Evolutionary conservation across 2,329 filamentous ascomycete genomes (phyloP), one percentile per base, ranked within the genome.

Genomic region (Paecilomyces formosus): DNA sequence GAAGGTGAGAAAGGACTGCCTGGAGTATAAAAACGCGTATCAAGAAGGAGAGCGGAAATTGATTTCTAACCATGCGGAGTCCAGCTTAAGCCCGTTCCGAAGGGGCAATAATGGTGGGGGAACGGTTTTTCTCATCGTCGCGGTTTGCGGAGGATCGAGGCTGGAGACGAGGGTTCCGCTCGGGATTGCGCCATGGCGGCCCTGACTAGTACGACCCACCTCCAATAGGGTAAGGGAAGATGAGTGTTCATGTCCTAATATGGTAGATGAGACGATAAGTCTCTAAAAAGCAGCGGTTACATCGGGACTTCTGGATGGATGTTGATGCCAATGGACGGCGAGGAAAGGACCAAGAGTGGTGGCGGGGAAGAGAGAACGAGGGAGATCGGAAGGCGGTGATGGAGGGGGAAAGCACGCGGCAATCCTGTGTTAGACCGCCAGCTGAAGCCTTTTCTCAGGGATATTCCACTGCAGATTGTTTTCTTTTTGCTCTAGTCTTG

Each of bases 61-160:
- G 53, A 60, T 59, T 60, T 60, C 57, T 56, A 63, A 57, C 55
- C 35, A 33, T 52, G 9, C 50, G 50, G 50, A 52, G 26, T 52
- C 39, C 50, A 51, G 49, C 49, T 24, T 28, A 24, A 24, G n/a
- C n/a, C 50, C 22, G 50, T n/a, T 11, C 56, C 26, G 54, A 49
- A n/a, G 50, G 26, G 15, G n/a, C 50, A 22, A 52, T 52, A 28
- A 28, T 52, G 50, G 50, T 24, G 50, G 50, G 26, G 50, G 39
- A 45, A 45, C 39, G 18, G 22, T 45, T 56, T 56, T 56, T 50
- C 26, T 28, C 26, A 24, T 52, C 26, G 21, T 52, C 45, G 45
- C 21, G 15, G 45, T 52, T 24, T 52, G 50, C 12, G 50, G 50
- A 52, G 39, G 39, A 45, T 45, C 15, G n/a, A 45, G 39, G 13